Evolutionary conservation across 2,329 filamentous ascomycete genomes (phyloP).

Genomic region (Aspergillus sp.): DNA sequence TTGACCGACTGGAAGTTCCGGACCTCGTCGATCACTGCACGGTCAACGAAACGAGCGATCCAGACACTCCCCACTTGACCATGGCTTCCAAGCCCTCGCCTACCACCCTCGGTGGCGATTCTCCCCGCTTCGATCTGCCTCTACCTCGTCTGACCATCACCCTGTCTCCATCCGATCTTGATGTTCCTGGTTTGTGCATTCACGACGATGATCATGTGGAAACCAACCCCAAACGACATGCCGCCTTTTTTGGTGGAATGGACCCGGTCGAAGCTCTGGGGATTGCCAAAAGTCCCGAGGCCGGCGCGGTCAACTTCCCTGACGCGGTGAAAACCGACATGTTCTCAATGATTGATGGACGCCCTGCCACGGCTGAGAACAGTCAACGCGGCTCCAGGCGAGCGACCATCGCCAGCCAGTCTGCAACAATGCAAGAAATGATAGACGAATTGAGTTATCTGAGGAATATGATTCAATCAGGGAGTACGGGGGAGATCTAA

Average conservation of each 20-base stretch:
- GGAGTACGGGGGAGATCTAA: slow-evolving; percentile 18
- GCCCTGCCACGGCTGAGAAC: slow-evolving; percentile 2
- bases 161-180: slow-evolving; percentile 26
- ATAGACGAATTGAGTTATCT: slow-evolving; percentile 54
- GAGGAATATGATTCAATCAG: slow-evolving; percentile 46
- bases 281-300: slow-evolving; percentile 24
- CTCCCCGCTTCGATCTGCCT: slow-evolving; percentile 24
- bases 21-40: slow-evolving; percentile 24
- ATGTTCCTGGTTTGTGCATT: slow-evolving; percentile 34
- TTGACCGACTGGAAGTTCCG: slow-evolving; percentile 19
- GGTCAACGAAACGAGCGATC: slow-evolving; percentile 29
- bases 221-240: slow-evolving; percentile 38
- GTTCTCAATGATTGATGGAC: not conserved
- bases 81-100: slow-evolving; percentile 31
- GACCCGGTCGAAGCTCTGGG: slow-evolving; percentile 30
- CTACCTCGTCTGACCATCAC: slow-evolving; percentile 28
- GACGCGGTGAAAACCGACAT: slow-evolving; percentile 11
- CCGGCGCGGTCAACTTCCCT: slow-evolving; percentile 23
- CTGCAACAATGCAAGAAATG: slow-evolving; percentile 47
- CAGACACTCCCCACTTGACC: slow-evolving; percentile 38
- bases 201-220: slow-evolving; percentile 33
- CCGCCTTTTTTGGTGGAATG: slow-evolving; percentile 34
- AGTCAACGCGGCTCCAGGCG: slow-evolving; percentile 14
- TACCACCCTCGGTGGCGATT: slow-evolving; percentile 27
- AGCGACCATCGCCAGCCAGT: slow-evolving; percentile 27